These are phyloP conservation scores for Diaporthe caulivora DNA, from an alignment of 2,329 filamentous ascomycete genomes.

Conservation along the genomic window DNA sequence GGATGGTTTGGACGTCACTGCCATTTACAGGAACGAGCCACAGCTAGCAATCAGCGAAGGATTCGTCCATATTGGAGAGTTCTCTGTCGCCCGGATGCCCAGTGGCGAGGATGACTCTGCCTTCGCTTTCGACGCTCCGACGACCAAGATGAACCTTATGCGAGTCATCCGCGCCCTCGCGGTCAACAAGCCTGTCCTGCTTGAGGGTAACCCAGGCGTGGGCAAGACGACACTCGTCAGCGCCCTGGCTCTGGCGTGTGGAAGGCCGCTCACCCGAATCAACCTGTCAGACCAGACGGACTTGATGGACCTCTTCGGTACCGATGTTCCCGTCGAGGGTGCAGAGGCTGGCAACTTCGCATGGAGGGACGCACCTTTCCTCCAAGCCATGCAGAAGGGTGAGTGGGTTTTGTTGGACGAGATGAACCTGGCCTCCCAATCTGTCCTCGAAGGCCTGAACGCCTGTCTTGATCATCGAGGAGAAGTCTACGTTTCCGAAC, in stretches of 20 bases:
- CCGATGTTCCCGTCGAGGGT: constrained; percentile 95
- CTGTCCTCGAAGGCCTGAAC: constrained; percentile 94
- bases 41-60: constrained; percentile 67
- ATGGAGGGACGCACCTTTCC: constrained; percentile 95
- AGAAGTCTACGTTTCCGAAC: constrained; percentile 93
- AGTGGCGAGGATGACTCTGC: constrained; percentile 64
- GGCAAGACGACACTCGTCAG: constrained; percentile 96
- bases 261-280: constrained; percentile 88
- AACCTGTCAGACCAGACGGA: constrained; percentile 99
- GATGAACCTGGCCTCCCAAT: constrained; percentile 98
- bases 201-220: constrained; percentile 98
- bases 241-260: constrained; percentile 83
- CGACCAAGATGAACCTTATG: constrained; percentile 90
- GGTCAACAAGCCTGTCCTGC: constrained; percentile 88
- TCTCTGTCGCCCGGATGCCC: constrained; percentile 71
- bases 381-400: constrained; percentile 95
- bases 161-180: constrained; percentile 90
- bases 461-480: constrained; percentile 97
- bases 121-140: constrained; percentile 89
- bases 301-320: constrained; percentile 96
- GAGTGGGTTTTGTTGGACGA: constrained; percentile 98
- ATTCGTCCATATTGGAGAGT: constrained; percentile 78
- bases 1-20: constrained; percentile 69
- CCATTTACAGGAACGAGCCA: constrained; percentile 75
- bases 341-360: constrained; percentile 90